Evolutionary conservation across 2,329 filamentous ascomycete genomes (phyloP), one percentile per base, ranked within the genome.

Genomic region (Beauveria sp.): DNA sequence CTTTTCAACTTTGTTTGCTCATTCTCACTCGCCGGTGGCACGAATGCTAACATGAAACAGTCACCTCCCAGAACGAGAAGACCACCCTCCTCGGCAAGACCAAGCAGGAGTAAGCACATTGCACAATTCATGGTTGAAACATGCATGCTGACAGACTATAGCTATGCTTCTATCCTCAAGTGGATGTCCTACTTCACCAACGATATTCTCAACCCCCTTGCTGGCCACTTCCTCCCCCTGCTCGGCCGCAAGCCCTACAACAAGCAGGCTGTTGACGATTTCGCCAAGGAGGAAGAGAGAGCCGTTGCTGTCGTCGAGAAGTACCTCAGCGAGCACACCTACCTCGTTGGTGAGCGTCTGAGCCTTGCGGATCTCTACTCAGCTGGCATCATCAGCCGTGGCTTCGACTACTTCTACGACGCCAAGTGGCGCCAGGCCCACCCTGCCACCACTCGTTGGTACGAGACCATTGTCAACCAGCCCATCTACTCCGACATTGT

Each of bases 51-150:
- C 70, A 61, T 34, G 67, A 63, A 64, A 64, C 73, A 97, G 94
- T 99, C 76, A 92, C 94, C 72, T 97, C 94, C 70, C 94, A 99
- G 83, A 99, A 99, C 79, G 94, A 97, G 88, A 97, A 97, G 89
- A 99, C 94, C 71, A 96, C 92, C 70, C 92, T 99, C 68, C 87
- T 99, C 71, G 94, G 94, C 75, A 97, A 97, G 89, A 99, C 92
- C 81, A 99, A 99, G 89, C 93, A 99, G 84, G 94, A 99, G 87
- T 92, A 80, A 76, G 82, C 41, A 26, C 26, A 55, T 75, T 62
- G n/a, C n/a, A 20, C 26, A 26, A n/a, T n/a, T 18, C 24, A 28
- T 52, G 9, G 3, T 12, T 34, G 22, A n/a, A 57, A 26, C 8
- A 18, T 24, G 22, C 59, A 63, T 41, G 48, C 57, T 65, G 52